Conservation (phyloP, 371 early-diverging fungal genomes). For the Coemansia sp. region DNA sequence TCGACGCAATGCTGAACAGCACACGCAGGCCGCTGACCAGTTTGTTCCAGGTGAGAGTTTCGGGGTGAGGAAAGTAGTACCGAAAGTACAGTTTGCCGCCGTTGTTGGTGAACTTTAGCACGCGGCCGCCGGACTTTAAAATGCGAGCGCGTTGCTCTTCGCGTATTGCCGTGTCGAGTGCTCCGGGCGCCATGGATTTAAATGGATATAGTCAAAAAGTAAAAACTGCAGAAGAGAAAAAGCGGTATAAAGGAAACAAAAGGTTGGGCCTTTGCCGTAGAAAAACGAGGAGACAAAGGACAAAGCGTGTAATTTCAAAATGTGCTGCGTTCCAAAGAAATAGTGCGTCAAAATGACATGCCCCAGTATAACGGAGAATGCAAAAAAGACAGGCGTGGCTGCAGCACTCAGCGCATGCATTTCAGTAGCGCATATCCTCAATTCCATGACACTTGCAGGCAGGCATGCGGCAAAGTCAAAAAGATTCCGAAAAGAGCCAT, state of each 20-base stretch:
- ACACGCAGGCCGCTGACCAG: slow-evolving; percentile 38
- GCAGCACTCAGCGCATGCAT: neutral
- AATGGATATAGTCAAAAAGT: neutral
- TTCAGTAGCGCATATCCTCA: too few relatives aligned
- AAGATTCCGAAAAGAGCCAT: neutral
- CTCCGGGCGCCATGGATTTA: neutral
- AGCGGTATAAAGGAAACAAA: neutral
- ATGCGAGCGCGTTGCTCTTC: slow-evolving; percentile 37
- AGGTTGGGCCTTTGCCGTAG: neutral
- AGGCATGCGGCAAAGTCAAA: slow-evolving; percentile 1
- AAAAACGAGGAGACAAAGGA: neutral
- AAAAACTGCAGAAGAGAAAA: neutral
- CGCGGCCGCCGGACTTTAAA: slow-evolving; percentile 36
- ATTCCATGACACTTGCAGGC: neutral
- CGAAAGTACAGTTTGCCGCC: slow-evolving; percentile 46
- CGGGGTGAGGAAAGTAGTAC: slow-evolving; percentile 44
- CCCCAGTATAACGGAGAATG: neutral
- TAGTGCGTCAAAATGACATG: neutral
- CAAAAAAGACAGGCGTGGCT: neutral
- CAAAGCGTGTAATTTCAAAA: neutral
- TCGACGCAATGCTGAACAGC: slow-evolving; percentile 25
- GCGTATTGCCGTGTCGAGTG: slow-evolving; percentile 10
- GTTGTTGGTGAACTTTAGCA: slow-evolving; percentile 46
- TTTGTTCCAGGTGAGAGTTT: slow-evolving; percentile 36
- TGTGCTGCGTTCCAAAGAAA: neutral